These are phyloP conservation scores for Psilocybe cubensis DNA, from an alignment of 768 basidiomycete species.

Conservation along the genomic window DNA sequence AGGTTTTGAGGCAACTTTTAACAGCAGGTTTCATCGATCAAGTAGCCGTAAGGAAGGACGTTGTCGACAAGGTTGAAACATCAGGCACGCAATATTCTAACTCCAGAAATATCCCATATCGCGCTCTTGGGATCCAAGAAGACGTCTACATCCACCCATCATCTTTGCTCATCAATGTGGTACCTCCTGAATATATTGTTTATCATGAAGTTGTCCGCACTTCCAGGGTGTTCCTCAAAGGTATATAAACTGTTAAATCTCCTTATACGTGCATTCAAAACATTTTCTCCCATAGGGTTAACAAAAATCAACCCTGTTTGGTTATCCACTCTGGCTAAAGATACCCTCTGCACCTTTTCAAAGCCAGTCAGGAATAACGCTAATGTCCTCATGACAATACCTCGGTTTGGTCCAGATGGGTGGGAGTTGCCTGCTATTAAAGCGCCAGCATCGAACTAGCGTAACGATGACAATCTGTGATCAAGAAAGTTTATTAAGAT, in stretches of 20 bases:
- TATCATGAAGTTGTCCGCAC: conserved; percentile 85
- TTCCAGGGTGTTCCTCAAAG: conserved; percentile 77
- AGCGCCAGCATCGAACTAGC: conserved; percentile 18
- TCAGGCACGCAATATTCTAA: conserved; percentile 73
- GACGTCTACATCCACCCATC: conserved; percentile 94
- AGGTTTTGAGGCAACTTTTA: conserved; percentile 86
- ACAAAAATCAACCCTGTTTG: conserved; percentile 89
- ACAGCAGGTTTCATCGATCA: conserved; percentile 94
- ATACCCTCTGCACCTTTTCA: conserved; percentile 86
- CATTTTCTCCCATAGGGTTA: conserved; percentile 50
- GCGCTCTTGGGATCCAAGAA: conserved; percentile 75
- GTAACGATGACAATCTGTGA: neutral
- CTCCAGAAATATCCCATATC: conserved; percentile 82
- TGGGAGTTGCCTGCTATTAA: conserved; percentile 87
- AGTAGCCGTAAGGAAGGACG: conserved; percentile 89
- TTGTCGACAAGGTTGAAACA: conserved; percentile 59
- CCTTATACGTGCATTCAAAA: neutral
- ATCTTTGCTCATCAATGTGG: conserved; percentile 66
- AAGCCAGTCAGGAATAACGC: conserved; percentile 76
- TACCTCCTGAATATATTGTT: conserved; percentile 87
- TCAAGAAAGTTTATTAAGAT: conserved; percentile 2
- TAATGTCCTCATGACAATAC: conserved; percentile 75
- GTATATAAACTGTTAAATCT: conserved; percentile 39
- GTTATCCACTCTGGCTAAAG: conserved; percentile 79
- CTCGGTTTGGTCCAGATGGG: conserved; percentile 81